Evolutionary conservation across 2,329 filamentous ascomycete genomes (phyloP).

Genomic region (Meredithiella fracta): DNA sequence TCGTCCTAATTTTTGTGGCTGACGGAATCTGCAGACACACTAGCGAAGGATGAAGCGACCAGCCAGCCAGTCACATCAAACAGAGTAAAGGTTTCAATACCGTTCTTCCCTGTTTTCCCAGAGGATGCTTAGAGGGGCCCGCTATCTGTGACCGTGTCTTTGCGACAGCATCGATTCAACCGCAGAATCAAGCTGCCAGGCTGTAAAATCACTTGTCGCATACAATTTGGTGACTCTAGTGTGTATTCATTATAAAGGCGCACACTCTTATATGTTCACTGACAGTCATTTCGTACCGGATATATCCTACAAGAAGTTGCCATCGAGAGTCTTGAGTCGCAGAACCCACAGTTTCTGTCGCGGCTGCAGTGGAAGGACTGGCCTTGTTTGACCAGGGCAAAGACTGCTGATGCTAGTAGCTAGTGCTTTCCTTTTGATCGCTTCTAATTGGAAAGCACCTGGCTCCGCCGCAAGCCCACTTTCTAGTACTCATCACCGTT

Average conservation of each 20-base stretch:
- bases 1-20: background rate
- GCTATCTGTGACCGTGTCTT: background rate
- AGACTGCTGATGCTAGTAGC: background rate
- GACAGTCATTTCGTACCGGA: too few relatives aligned
- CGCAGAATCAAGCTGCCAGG: background rate
- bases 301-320: background rate
- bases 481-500: background rate
- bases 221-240: background rate
- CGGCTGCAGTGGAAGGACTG: background rate
- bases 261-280: background rate
- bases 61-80: background rate
- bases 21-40: constrained; percentile 1
- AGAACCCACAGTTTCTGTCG: background rate
- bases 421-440: too few relatives aligned
- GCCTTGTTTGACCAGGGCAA: background rate
- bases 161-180: background rate
- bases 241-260: background rate
- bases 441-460: too few relatives aligned
- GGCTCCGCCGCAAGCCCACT: too few relatives aligned
- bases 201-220: background rate
- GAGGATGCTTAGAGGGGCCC: background rate
- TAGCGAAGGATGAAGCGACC: background rate
- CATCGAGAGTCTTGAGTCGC: background rate
- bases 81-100: background rate
- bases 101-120: background rate